Base-by-base conservation (phyloP, 495 filamentous ascomycete genomes). In the Daldinia bambusicola region DNA sequence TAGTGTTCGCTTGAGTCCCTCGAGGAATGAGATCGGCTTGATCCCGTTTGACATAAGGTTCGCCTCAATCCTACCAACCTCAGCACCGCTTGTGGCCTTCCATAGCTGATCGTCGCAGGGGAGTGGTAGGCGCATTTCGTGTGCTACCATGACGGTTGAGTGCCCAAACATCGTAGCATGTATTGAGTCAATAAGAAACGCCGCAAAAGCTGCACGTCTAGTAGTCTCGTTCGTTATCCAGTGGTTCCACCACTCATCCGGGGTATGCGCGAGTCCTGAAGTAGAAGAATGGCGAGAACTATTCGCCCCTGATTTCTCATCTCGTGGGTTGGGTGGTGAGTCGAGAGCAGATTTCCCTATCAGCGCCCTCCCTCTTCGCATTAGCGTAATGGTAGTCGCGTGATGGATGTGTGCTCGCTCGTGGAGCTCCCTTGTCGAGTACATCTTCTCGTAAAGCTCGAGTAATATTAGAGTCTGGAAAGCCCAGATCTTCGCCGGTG, bases 121-220 rank as follows among this genome's bases (percentile, higher is more conserved):
- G 30, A 99, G 81, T 1, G 95, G 93, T 9, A 98, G 83, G 22
- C 93, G 89, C 84, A 99, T 92, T 80, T 99, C 95, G 77, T 97
- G 94, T 3, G 95, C 94, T 13, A 97, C 94, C 94, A 98, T 97
- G 34, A 95, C 94, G 2, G 93, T 95, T 16, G 94, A 94, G 78
- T 99, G 95, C 0, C 95, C 95, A 79, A 98, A 99, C 92, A 99
- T 97, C 45, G 93, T 98, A 3, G 95, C 94, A 80, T 99, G 95
- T 6, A 93, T 96, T 2, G 94, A 96, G 77, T 99, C 95, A 59
- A 97, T 89, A 22, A 99, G 90, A 78, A 98, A 99, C 2, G 95
- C 95, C 14, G 91, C 95, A 83, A 98, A 99, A 0, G 95, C 95
- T 4, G 91, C 93, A 43, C 95, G 88, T 37, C 93, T 86, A 2